Percentiles rank a stretch among this genome's conserved stretches.
Conservation (phyloP, 306 rosid genomes). For the Mimosa bimucronata region DNA sequence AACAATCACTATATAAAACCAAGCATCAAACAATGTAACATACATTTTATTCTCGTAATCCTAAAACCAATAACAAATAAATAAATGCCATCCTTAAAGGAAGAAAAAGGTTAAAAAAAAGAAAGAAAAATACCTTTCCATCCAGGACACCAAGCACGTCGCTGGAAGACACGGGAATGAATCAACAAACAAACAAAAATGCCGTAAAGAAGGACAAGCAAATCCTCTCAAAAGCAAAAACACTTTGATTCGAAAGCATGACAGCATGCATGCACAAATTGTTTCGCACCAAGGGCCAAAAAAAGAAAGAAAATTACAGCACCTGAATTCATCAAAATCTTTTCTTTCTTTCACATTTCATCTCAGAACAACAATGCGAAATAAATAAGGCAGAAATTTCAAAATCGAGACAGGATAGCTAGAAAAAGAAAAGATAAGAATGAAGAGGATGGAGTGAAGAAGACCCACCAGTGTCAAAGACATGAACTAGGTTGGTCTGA, state of each 20-base stretch:
- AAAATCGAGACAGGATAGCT: background rate
- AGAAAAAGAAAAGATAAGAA: background rate
- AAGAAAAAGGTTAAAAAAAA: background rate
- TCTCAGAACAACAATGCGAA: slow-evolving; percentile 33
- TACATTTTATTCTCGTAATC: background rate
- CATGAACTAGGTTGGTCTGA: slow-evolving; percentile 93
- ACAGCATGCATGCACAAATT: slow-evolving; percentile 26
- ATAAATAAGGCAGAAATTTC: slow-evolving; percentile 31
- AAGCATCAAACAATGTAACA: background rate
- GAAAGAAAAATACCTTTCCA: background rate
- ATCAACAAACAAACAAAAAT: slow-evolving; percentile 17
- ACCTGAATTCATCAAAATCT: no score
- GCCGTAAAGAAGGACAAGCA: background rate
- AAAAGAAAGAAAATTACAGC: no score
- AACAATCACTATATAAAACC: background rate
- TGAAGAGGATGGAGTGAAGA: background rate
- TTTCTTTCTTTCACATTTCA: no score
- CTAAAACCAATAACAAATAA: background rate
- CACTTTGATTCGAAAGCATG: background rate
- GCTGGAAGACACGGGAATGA: background rate
- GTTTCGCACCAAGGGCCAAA: background rate
- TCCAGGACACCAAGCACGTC: background rate
- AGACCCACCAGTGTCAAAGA: slow-evolving; percentile 80
- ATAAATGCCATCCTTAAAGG: background rate
- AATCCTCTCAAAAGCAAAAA: background rate